Conservation (phyloP, 2,329 filamentous ascomycete genomes). For the Colletotrichum eleusines region DNA sequence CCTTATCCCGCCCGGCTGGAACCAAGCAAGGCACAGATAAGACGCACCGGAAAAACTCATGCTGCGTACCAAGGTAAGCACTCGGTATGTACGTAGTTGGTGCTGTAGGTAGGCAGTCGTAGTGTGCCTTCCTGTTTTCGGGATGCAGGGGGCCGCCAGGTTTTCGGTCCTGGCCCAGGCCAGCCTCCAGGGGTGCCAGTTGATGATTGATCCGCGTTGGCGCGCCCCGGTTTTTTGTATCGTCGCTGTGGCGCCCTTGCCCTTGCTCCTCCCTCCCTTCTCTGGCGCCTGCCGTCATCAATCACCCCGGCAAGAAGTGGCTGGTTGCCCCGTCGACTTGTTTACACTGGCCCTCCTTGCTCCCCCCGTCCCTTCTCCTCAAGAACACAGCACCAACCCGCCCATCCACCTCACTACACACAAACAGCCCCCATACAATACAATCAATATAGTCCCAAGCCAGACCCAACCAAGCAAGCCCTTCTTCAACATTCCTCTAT, state of each 20-base stretch:
- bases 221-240: constrained; percentile 25
- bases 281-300: constrained; percentile 40
- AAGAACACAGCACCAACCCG: constrained; percentile 42
- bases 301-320: constrained; percentile 42
- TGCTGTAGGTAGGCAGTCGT: no score
- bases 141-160: constrained; percentile 4
- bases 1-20: constrained; percentile 4
- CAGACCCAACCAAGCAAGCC: constrained; percentile 9
- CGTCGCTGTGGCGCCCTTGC: constrained; percentile 31
- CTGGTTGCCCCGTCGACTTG: constrained; percentile 46
- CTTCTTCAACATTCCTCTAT: constrained; percentile 39
- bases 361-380: constrained; percentile 38
- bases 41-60: constrained; percentile 32
- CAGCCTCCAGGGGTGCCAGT: constrained; percentile 17
- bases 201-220: constrained; percentile 35
- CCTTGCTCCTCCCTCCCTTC: neutral
- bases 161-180: constrained; percentile 9
- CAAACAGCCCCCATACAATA: constrained; percentile 38
- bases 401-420: constrained; percentile 41
- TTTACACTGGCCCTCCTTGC: constrained; percentile 44
- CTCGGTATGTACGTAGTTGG: no score
- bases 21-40: neutral
- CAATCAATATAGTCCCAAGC: constrained; percentile 6
- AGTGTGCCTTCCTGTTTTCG: constrained; percentile 7
- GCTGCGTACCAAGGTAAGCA: no score